Base-by-base conservation (phyloP, 331 rosid species). In the Pyracantha coccinea region DNA sequence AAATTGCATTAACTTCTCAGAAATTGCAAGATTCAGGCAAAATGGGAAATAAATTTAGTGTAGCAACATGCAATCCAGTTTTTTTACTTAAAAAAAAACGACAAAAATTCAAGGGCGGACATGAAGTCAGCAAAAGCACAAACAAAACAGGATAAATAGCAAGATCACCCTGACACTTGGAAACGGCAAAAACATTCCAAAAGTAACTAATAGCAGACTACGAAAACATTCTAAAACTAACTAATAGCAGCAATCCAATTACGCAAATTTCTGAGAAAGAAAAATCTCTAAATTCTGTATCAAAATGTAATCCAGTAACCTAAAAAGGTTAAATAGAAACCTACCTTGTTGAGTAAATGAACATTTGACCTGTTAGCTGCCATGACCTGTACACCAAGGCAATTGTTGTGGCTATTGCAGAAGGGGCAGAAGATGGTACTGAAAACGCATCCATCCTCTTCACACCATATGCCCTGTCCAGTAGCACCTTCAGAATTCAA, bases 371-470 rank as follows among this genome's bases (percentile, higher is more conserved):
- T 78, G 79, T 91, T 60, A 55, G 93, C 85, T 52, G 99, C 99
- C 89, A 92, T 47, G 78, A 90, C 74, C 83, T 82, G 92, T 71
- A 89, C 95, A 25, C 99, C 99, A 63, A 94, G 87, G 79, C 84
- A 85, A 71, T 82, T 88, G 79, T 68, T 60, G 64, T 71, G 38
- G 28, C 60, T 79, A 71, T 64, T 68, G 84, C 99, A 94, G 87
- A 88, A 92, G 78, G 97, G 96, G 75, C 99, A 94, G 79, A 86
- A 82, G 67, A 92, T 71, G 64, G 84, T 54, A 61, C 84, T 83
- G 83, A 84, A 92, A 74, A 94, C 99, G 58, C 95, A 92, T 47
- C 99, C 99, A 80, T 91, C 99, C 80, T 90, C 90, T 67, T 74
- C 84, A 78, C 91, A 86, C 99, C 99, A 94, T 75, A 83, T 79